Evolutionary conservation across 257 asterid genomes (phyloP), one percentile per base, ranked within the genome.

Genomic region (Solanum appendiculatum): DNA sequence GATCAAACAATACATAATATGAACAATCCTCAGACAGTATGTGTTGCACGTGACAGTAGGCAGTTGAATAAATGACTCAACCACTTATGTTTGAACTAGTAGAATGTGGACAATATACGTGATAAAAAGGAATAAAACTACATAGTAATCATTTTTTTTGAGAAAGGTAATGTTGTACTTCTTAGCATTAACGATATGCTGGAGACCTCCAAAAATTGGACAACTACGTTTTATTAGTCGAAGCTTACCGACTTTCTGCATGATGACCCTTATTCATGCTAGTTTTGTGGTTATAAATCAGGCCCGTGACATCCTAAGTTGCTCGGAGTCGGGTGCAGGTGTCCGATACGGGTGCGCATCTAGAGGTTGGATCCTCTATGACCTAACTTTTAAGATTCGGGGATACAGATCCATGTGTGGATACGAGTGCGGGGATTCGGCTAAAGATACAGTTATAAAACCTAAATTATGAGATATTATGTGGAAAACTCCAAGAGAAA

Each of bases 271-370:
- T 0, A 20, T 56, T 56, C 25, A 56, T 10, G 1, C 7, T 56
- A 0, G 25, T 56, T 15, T 48, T 54, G 11, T 54, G 25, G 64
- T 54, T 54, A 56, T 56, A 56, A 56, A 56, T 20, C 12, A 56
- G 25, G 11, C 25, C 25, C 12, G 27, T 56, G 64, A 56, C 64
- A 56, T 7, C 64, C 9, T 54, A 54, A 54, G 63, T 54, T 54
- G n/a, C 25, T 54, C 0, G 5, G 63, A 54, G 11, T 54, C n/a
- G 11, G n/a, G 63, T 54, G 63, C 0, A 54, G 0, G 63, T 54
- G 25, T 54, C 7, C 63, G 63, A 54, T 54, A 54, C 9, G 1
- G 63, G 63, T 18, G 0, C 63, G 7, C 3, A 54, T 18, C 60
- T 54, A 54, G n/a, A 54, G n/a, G 60, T 54, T 54, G 63, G 63